Conservation (phyloP, 306 rosid genomes). For the Luffa aegyptiaca region DNA sequence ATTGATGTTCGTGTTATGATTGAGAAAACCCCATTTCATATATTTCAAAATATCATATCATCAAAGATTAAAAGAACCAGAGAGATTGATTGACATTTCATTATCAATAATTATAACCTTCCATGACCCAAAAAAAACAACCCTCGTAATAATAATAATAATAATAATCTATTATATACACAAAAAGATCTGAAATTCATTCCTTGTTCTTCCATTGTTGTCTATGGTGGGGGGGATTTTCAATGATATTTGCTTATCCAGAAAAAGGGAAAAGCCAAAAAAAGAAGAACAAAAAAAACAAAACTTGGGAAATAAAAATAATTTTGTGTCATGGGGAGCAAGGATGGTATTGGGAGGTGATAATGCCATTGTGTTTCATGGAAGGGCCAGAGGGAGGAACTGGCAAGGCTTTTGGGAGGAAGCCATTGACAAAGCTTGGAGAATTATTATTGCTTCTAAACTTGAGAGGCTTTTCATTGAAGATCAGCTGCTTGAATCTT, state of each 20-base stretch:
- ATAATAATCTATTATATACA: background rate
- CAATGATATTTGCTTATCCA: background rate
- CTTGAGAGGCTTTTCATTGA: constrained; percentile 16
- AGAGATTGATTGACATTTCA: constrained; percentile 1
- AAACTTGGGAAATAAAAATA: background rate
- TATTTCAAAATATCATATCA: background rate
- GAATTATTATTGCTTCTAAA: constrained; percentile 11
- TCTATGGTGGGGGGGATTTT: background rate
- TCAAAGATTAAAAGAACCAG: background rate
- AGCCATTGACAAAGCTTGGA: constrained; percentile 30
- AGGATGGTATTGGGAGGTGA: constrained; percentile 29
- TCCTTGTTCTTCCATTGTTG: background rate
- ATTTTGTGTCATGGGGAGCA: constrained; percentile 12
- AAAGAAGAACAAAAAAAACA: background rate
- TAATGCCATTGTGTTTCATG: constrained; percentile 49
- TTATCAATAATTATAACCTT: background rate
- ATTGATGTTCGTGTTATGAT: background rate
- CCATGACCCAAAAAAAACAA: background rate
- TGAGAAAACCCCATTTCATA: constrained; percentile 1
- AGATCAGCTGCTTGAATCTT: background rate
- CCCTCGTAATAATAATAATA: too few species aligned
- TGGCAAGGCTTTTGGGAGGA: constrained; percentile 51
- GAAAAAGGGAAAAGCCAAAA: background rate
- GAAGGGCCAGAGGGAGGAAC: constrained; percentile 90
- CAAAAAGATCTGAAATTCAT: background rate